Evolutionary conservation across 768 basidiomycete species (phyloP), one percentile per base, ranked within the genome.

Genomic region (Rossbeevera mucosa): DNA sequence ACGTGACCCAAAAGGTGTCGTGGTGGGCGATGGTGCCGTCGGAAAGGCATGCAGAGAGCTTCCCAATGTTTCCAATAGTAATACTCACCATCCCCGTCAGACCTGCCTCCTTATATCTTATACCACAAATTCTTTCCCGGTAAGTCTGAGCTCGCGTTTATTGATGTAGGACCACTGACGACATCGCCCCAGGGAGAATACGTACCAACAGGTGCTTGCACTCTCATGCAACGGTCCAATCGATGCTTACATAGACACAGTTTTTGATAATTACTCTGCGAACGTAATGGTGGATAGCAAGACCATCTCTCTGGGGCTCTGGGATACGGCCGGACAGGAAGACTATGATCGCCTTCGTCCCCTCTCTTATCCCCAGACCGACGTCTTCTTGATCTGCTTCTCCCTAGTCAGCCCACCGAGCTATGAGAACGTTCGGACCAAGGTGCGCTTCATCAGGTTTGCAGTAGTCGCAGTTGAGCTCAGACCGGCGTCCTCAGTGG

Each of bases 241-340:
- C 44, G 22, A 51, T 55, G 24, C 59, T 61, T 16, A 61, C 46
- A 49, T 28, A 52, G 29, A 42, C 45, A 47, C 67, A 87, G 96
- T 99, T 36, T 99, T 98, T 70, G 96, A 98, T 76, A 98, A 98
- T 76, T 98, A 96, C 68, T 94, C 91, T 50, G 94, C 93, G 54
- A 95, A 94, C 73, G 94, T 99, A 50, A 93, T 97, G 86, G 96
- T 99, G 44, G 96, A 99, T 64, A 92, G 93, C 61, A 94, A 95
- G 79, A 96, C 96, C 48, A 94, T 98, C 66, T 96, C 93, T 55
- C 84, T 98, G 51, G 95, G 95, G 46, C 78, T 99, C 51, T 99
- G 96, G 96, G 96, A 99, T 80, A 99, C 96, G n/a, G 96, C 96
- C 30, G 96, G 96, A 60, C 96, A 99, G 74, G 96, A 99, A 72